These are phyloP conservation scores for Halophytophthora batemanensis DNA, from an alignment of 352 stramenopile species.

Conservation along the genomic window DNA sequence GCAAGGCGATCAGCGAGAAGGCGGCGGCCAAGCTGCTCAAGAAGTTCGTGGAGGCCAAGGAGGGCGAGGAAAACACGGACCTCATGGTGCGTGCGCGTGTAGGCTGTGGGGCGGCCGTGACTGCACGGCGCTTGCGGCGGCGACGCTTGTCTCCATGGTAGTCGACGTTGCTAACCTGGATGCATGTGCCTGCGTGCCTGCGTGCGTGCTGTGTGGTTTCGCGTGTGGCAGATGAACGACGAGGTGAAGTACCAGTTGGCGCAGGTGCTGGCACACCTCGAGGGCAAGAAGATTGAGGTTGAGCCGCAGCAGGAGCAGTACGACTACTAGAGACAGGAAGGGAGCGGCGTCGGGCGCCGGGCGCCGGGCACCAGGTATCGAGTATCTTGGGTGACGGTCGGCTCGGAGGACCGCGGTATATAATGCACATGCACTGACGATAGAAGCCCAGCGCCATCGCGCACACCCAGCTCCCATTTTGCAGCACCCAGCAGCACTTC, in stretches of 20 bases:
- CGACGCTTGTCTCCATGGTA: no score
- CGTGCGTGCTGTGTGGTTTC: conserved; percentile 3
- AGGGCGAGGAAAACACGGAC: conserved; percentile 60
- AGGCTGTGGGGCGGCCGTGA: not conserved
- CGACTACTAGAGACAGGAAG: conserved; percentile 17
- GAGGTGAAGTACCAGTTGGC: conserved; percentile 73
- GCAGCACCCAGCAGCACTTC: no score
- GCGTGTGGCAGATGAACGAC: conserved; percentile 59
- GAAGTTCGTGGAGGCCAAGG: conserved; percentile 71
- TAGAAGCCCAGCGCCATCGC: no score
- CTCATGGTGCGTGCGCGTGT: conserved; percentile 45
- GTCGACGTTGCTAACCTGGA: not conserved
- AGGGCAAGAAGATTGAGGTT: conserved; percentile 40
- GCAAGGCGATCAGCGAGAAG: conserved; percentile 58
- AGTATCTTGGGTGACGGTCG: no score
- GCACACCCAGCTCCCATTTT: no score
- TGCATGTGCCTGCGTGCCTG: not conserved
- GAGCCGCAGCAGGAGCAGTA: conserved; percentile 27
- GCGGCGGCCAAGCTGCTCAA: conserved; percentile 69
- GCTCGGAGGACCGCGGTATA: no score
- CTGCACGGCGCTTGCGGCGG: not conserved
- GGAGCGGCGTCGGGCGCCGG: not conserved
- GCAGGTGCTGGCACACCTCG: conserved; percentile 71
- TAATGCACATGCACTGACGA: no score
- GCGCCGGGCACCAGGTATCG: no score